Base-by-base conservation (phyloP, 805 yeast species). In the Kluyveromyces aestuarii region DNA sequence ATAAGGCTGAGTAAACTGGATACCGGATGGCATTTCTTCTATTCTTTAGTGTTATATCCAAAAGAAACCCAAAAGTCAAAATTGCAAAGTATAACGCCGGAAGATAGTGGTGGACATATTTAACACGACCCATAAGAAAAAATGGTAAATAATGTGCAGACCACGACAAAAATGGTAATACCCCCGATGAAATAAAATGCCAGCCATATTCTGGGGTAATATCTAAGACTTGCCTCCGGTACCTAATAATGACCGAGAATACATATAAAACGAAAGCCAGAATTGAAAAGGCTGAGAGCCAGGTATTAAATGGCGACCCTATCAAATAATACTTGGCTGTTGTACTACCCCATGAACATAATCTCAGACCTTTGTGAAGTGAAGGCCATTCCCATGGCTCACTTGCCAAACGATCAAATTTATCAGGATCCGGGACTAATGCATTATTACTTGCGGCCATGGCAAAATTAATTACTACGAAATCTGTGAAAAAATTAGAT, bases 81-180 rank as follows among this genome's bases (percentile, higher is more conserved):
- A 89, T 83, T 45, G 98, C 98, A 72, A 91, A 91, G 70, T 86
- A 91, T 54, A 90, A 75, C 1, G 98, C 96, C 13, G 99, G 99
- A 56, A 89, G 79, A 68, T 91, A 91, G 67, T 91, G 99, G 69
- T 91, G 99, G 35, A 91, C 93, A 65, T 93, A 91, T 2, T 96
- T 89, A 49, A 93, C 97, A 73, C 99, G 85, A 11, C 95, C 89
- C 99, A 91, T 91, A 51, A 88, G 69, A 33, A 84, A 79, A 69
- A 91, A 91, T 35, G 99, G 98, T 60, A 86, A 62, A 68, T 74
- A 91, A 68, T 91, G 97, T 59, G 88, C 73, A 40, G 81, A 74
- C 97, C 97, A 91, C 10, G 96, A 96, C 40, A 87, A 61, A 71
- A 90, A 84, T 25, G 98, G 96, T 58, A 86, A 80, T 35, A 85